Evolutionary conservation across 208 protist species (phyloP), one percentile per base, ranked within the genome.

Genomic region (Wallacemonas sp.): DNA sequence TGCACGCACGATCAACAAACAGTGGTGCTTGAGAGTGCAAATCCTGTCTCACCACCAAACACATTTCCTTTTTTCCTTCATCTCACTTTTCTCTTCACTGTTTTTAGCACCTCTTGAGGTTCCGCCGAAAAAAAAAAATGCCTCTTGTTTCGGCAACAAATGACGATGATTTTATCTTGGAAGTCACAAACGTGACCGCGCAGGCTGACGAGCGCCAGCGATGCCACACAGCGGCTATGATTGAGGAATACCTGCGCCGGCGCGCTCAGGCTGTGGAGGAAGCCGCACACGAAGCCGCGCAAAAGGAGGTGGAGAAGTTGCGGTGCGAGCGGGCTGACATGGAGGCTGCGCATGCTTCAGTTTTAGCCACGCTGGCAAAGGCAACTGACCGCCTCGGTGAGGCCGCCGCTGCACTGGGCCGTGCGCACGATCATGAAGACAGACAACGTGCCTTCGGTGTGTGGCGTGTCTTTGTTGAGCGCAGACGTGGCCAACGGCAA

Each of bases 241-340:
- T 90, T 27, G 78, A 85, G 49, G 77, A 85, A 61, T 90, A 90
- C 33, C 70, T 90, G 17, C 73, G 72, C 15, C 72, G 71, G 1
- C 73, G 79, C 12, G 27, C 44, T 1, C 64, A 75, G 38, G 54
- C 72, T 14, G 56, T 67, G 42, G 28, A 30, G 28, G 34, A 51
- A 26, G 54, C 63, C 22, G 3, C 46, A 12, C 53, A 61, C 19
- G 28, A 27, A 24, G 66, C 65, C 1, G 33, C 36, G 1, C 47
- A 26, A 30, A 12, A 68, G 24, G 55, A 66, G 24, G 36, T 38
- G 21, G 56, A 9, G 14, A 62, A 22, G 56, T 4, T 14, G 56
- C 11, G n/a, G 5, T 6, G 6, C 5, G 56, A 47, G 36, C 31
- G 21, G 56, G 8, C 21, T 39, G 36, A 8, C 17, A 4, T 49